Base-by-base conservation (phyloP, 345 rosid species). In the Populus ilicifolia region DNA sequence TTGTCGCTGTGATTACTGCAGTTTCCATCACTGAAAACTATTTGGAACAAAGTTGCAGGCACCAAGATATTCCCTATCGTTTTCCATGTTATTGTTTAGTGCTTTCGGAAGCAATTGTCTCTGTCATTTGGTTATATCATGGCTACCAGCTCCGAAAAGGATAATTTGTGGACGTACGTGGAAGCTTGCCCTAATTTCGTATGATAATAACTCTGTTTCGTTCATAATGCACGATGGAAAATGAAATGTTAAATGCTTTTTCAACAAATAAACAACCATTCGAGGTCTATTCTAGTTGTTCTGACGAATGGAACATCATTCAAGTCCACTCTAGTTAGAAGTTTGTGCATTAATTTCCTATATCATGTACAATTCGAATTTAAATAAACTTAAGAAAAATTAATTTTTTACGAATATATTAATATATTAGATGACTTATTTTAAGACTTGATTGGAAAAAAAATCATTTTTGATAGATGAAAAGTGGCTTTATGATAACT, bases 1-100 rank as follows among this genome's bases (percentile, higher is more conserved):
- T 27, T 23, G 17, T 33, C 70, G 2, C 12, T 23, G 8, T 5
- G 39, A 43, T 43, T 44, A 18, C n/a, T 8, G 59, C 23, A 18
- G 76, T 48, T 43, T 23, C 72, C 79, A 71, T 75, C 83, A 75
- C 69, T 66, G 76, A 62, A 54, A 71, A 80, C 75, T 35, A 52
- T 10, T 7, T 20, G 59, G 21, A 52, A 20, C 23, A 11, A 33
- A 4, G 18, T 75, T 63, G 21, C 20, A 27, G 78, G 75, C 65
- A 50, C 67, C 78, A 75, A 64, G 17, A 79, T 9, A 71, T 71
- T 9, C 63, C 25, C 29, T 56, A 16, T 72, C 75, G 12, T 56
- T 33, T 72, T 72, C 75, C n/a, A 5, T 72, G 75, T 35, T n/a
- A 23, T 12, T 59, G 10, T 29, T 41, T 23, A n/a, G n/a, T 72